phyloP scores from a whole-genome alignment of 805 yeast genomes.

The Nakazawaea anatomiae region DNA sequence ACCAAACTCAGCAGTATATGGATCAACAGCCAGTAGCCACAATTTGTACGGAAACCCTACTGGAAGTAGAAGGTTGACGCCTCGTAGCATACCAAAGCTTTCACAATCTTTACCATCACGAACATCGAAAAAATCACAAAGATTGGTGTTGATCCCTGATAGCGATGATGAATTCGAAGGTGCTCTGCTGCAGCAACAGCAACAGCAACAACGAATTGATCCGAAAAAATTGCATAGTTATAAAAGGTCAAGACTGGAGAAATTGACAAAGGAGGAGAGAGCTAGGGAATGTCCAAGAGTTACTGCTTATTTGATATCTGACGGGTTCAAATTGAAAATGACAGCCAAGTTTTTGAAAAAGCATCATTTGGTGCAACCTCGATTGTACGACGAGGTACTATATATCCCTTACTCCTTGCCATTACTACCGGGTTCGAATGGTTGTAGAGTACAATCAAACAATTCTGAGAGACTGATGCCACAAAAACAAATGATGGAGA shows the following conservation, averaged over 20 bases:
- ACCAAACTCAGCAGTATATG: neutral
- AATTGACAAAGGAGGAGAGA: slow-evolving; percentile 52
- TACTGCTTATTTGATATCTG: slow-evolving; percentile 89
- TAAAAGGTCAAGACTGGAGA: slow-evolving; percentile 39
- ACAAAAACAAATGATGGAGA: slow-evolving; percentile 56
- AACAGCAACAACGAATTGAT: slow-evolving; percentile 12
- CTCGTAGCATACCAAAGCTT: slow-evolving; percentile 36
- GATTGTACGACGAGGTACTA: slow-evolving; percentile 88
- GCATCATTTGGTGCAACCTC: slow-evolving; percentile 78
- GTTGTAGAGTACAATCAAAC: slow-evolving; percentile 70
- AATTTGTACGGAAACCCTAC: neutral
- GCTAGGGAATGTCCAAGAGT: slow-evolving; percentile 71
- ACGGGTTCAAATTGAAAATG: slow-evolving; percentile 61
- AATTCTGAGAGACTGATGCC: slow-evolving; percentile 35
- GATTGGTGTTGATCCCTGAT: slow-evolving; percentile 81
- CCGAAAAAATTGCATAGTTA: slow-evolving; percentile 12
- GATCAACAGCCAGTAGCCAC: slow-evolving; percentile 8
- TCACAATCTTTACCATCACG: slow-evolving; percentile 59
- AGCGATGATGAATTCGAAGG: slow-evolving; percentile 21
- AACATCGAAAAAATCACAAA: slow-evolving; percentile 81
- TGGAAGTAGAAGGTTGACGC: slow-evolving; percentile 14
- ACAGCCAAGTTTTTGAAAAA: slow-evolving; percentile 59
- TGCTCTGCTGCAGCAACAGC: slow-evolving; percentile 7
- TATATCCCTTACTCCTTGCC: slow-evolving; percentile 89
- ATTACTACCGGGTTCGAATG: slow-evolving; percentile 74